These are phyloP conservation scores for Tolypocladium cylindrosporum DNA, from an alignment of 2,329 filamentous ascomycete species.

Conservation along the genomic window DNA sequence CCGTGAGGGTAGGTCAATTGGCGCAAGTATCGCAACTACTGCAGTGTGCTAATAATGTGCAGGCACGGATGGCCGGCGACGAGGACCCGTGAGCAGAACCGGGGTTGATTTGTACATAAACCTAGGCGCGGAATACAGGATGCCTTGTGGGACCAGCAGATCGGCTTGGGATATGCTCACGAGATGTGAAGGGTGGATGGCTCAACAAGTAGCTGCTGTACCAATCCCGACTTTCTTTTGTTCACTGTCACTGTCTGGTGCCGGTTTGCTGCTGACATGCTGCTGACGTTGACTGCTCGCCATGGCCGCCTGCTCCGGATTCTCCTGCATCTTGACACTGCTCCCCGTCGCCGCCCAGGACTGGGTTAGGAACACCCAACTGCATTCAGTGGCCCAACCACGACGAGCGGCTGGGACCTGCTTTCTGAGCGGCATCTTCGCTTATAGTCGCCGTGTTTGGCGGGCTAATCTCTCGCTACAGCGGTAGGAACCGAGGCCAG, in stretches of 20 bases:
- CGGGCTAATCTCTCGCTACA: not conserved
- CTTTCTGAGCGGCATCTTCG: not conserved
- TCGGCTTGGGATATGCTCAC: not conserved
- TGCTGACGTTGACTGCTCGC: not conserved
- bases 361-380: not conserved
- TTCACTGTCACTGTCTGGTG: not conserved
- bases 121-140: constrained; percentile 2
- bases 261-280: not conserved
- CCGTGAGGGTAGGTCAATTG: constrained; percentile 48
- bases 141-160: not conserved
- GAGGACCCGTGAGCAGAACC: constrained; percentile 33
- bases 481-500: not conserved
- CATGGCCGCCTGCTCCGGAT: too few relatives aligned
- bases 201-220: not conserved
- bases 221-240: not conserved
- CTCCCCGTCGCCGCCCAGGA: not conserved
- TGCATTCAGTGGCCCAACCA: not conserved
- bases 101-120: constrained; percentile 23
- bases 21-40: not conserved
- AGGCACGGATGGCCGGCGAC: constrained; percentile 48
- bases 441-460: not conserved
- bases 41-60: constrained; percentile 8
- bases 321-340: not conserved
- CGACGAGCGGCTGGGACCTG: not conserved
- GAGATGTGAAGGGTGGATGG: not conserved